Evolutionary conservation across 169 alveolate species (phyloP).

Genomic region (Plasmodium gallinaceum): DNA sequence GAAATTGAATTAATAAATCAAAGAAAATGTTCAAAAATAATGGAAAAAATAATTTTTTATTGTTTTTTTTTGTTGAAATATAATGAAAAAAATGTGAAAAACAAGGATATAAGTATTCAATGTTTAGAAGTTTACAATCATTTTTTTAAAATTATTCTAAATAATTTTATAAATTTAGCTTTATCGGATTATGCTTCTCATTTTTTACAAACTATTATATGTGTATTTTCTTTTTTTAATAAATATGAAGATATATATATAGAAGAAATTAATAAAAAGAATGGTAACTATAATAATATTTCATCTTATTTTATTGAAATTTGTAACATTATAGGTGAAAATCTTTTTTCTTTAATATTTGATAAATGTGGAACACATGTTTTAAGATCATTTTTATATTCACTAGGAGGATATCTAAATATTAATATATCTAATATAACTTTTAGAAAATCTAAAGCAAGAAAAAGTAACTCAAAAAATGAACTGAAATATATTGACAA

Average conservation of each 20-base stretch:
- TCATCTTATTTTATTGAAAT: constrained; percentile 12
- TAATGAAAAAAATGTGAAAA: constrained; percentile 50
- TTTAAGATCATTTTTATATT: constrained; percentile 64
- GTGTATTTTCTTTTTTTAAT: constrained; percentile 48
- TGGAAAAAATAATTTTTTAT: constrained; percentile 59
- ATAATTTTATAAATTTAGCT: constrained; percentile 25
- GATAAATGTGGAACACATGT: constrained; percentile 67
- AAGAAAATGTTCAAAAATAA: constrained; percentile 47
- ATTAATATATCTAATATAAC: constrained; percentile 49
- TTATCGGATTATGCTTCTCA: constrained; percentile 51
- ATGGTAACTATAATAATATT: constrained; percentile 8
- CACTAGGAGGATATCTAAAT: constrained; percentile 54
- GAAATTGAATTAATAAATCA: constrained; percentile 26
- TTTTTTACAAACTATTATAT: constrained; percentile 48
- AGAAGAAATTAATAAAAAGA: constrained; percentile 43
- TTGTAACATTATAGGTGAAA: constrained; percentile 16
- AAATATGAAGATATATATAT: constrained; percentile 55
- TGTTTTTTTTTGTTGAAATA: constrained; percentile 67
- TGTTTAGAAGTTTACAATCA: constrained; percentile 59
- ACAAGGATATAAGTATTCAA: constrained; percentile 49
- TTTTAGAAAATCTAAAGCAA: constrained; percentile 66
- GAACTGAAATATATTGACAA: background rate
- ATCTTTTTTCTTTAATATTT: constrained; percentile 29
- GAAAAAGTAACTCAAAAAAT: constrained; percentile 20
- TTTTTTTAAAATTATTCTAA: constrained; percentile 4